Evolutionary conservation across 768 basidiomycete species (phyloP), one percentile per base, ranked within the genome.

Genomic region (Xanthoconium stramineum): DNA sequence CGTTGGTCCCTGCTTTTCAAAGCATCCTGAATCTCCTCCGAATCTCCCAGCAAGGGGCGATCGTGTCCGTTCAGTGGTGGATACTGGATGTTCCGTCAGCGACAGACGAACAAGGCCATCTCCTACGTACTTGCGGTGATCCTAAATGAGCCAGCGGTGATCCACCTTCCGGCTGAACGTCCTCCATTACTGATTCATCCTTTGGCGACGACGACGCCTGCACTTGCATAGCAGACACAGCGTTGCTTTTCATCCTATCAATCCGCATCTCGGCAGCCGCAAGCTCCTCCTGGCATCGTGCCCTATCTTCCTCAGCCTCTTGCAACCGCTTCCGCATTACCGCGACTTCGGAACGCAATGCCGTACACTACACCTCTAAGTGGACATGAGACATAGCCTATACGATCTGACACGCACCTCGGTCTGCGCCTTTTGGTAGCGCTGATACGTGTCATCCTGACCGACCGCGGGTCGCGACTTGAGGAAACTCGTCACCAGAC

Each of bases 41-140:
- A 62, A 48, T 80, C 79, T 56, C 65, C 71, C 45, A 75, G 37
- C 74, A 70, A 40, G 77, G 63, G 42, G 53, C 76, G 75, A 52
- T 74, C 69, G 28, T 74, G 66, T 29, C 76, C 77, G 58, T 80
- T 80, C 17, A 61, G 36, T 50, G 70, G 73, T 33, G 66, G 63
- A 47, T 68, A 78, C 85, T 88, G 66, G 4, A 32, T 62, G 48
- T 53, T 32, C 62, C 15, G 76, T 86, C 77, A 72, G 58, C 11
- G n/a, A 50, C 32, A n/a, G 2, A n/a, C 17, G 19, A 69, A 62
- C 61, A 45, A 62, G 65, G 8, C 6, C 48, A 74, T 77, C 9
- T 20, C 76, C 78, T 79, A 87, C 88, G 83, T 81, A 89, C 88
- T 77, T 75, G 79, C 72, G 86, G 83, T 78, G 85, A 80, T 75